These are phyloP conservation scores for Cladochytrium replicatum DNA, from an alignment of 192 early-diverging fungal genomes.

Conservation along the genomic window DNA sequence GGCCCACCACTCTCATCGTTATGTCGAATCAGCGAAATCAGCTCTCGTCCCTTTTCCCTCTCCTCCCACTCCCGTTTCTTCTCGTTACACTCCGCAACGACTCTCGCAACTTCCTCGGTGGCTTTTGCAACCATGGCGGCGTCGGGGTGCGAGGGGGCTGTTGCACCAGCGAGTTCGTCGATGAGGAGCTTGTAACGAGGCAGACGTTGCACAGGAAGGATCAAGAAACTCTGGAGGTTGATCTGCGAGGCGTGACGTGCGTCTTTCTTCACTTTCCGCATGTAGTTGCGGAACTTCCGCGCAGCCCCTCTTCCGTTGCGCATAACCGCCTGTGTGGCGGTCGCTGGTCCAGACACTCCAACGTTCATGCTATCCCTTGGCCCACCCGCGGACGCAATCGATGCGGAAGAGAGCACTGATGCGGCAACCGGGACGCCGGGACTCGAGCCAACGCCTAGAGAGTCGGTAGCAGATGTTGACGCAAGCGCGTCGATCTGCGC, in stretches of 20 bases:
- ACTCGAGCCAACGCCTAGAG: background rate
- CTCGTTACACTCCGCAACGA: constrained; percentile 78
- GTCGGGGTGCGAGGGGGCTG: constrained; percentile 69
- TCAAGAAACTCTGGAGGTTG: constrained; percentile 70
- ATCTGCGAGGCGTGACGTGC: constrained; percentile 64
- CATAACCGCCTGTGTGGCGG: too few relatives aligned
- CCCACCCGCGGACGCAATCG: background rate
- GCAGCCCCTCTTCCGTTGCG: constrained; percentile 19
- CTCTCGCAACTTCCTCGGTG: constrained; percentile 51
- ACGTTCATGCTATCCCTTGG: background rate
- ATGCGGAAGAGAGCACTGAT: background rate
- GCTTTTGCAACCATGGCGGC: constrained; percentile 54
- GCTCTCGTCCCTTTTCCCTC: constrained; percentile 16
- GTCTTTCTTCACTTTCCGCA: constrained; percentile 34
- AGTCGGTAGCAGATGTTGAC: background rate
- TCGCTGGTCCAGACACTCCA: constrained; percentile 12
- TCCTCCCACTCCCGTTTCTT: constrained; percentile 62
- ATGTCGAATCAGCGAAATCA: constrained; percentile 3
- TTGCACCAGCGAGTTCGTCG: constrained; percentile 70
- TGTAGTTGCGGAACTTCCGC: constrained; percentile 29
- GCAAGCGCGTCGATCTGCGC: constrained; percentile 26
- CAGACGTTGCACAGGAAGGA: constrained; percentile 88
- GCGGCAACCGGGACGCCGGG: background rate
- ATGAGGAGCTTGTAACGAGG: constrained; percentile 88
- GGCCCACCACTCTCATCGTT: background rate